phyloP scores from a whole-genome alignment of 2,329 filamentous ascomycete genomes.

The Clarireedia paspali region DNA sequence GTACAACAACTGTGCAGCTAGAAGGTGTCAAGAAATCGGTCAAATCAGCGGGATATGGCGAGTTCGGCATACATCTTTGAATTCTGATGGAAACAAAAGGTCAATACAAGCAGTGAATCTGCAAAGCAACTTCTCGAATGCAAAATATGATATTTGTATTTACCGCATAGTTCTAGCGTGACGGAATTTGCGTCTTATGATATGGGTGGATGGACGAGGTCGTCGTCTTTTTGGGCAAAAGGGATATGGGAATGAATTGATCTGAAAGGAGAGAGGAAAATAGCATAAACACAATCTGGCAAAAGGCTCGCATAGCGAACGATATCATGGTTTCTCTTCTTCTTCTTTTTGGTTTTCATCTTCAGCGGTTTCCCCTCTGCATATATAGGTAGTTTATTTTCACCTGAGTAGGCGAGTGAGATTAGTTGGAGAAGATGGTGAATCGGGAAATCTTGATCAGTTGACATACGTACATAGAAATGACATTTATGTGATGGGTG shows the following conservation, averaged over 20 bases:
- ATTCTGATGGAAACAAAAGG: not conserved
- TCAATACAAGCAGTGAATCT: conserved; percentile 1
- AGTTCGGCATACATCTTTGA: no score
- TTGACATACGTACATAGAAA: not conserved
- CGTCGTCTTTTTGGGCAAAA: not conserved
- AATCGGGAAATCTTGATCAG: not conserved
- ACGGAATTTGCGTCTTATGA: not conserved
- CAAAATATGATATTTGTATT: conserved; percentile 8
- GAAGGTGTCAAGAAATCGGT: not conserved
- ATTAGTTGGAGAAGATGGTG: not conserved
- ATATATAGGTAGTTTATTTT: not conserved
- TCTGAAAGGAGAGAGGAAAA: not conserved
- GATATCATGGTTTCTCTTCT: not conserved
- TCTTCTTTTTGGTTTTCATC: not conserved
- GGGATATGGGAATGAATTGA: not conserved
- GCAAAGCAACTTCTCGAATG: not conserved
- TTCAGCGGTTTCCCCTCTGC: not conserved
- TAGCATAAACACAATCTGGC: conserved; percentile 5
- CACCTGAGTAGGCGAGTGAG: not conserved
- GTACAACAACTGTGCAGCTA: not conserved
- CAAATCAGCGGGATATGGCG: no score
- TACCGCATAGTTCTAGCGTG: not conserved
- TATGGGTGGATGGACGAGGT: not conserved
- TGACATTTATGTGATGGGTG: not conserved
- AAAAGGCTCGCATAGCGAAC: conserved; percentile 1